A percentile compares a stretch with the other conserved stretches of the same genome.
Conservation (phyloP, 768 basidiomycete genomes). For the Psilocybe azurescens region DNA sequence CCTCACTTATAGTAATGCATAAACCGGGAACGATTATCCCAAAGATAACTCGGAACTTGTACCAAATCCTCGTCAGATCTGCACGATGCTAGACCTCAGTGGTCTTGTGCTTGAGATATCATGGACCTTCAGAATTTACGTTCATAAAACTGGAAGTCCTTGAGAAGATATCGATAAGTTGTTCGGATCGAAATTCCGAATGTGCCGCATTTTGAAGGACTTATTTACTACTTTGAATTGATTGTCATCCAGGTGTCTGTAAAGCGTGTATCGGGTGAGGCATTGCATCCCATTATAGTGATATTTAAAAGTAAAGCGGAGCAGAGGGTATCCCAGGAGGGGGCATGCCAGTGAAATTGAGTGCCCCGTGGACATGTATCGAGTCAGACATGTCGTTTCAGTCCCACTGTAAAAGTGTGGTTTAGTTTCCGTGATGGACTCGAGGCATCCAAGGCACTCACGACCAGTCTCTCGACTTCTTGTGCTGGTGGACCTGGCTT, state of each 20-base stretch:
- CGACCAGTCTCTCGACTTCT: slow-evolving; percentile 47
- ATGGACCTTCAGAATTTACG: background rate
- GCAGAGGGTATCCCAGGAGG: background rate
- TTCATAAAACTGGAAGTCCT: background rate
- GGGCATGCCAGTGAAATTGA: slow-evolving; percentile 3
- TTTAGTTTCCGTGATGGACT: slow-evolving; percentile 1
- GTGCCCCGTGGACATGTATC: background rate
- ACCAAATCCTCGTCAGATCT: no score
- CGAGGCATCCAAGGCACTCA: slow-evolving; percentile 29
- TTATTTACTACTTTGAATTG: background rate
- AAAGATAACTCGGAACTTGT: no score
- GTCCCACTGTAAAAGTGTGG: slow-evolving; percentile 38
- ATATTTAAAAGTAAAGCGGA: slow-evolving; percentile 15
- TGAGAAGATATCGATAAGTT: background rate
- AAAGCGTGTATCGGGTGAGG: slow-evolving; percentile 31
- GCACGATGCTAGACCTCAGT: no score
- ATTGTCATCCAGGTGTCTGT: slow-evolving; percentile 11
- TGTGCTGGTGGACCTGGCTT: slow-evolving; percentile 37
- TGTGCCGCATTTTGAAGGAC: background rate
- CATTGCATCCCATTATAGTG: slow-evolving; percentile 19
- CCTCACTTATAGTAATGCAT: no score
- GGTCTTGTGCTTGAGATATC: background rate
- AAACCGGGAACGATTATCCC: no score
- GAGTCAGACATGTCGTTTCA: slow-evolving; percentile 23
- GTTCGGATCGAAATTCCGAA: slow-evolving; percentile 23